Conservation (phyloP, 2,329 filamentous ascomycete species). For the Phoma sp. region DNA sequence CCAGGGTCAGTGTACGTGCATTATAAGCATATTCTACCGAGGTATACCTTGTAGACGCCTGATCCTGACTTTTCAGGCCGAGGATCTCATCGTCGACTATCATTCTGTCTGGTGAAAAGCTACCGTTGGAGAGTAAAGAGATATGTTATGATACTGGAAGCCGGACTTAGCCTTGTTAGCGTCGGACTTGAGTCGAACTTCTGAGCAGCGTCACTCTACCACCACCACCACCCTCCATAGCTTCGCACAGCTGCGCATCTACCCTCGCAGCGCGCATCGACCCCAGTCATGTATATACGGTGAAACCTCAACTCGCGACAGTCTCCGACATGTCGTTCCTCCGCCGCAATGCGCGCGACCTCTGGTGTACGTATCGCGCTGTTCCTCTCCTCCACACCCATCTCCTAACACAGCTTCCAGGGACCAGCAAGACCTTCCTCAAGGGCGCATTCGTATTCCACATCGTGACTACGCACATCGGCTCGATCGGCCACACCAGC, state of each 20-base stretch:
- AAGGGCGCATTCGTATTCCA: constrained; percentile 39
- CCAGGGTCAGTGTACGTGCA: not conserved
- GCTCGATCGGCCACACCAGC: constrained; percentile 63
- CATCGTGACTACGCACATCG: constrained; percentile 59
- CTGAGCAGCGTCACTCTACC: constrained; percentile 3
- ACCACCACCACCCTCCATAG: not conserved
- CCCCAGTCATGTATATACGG: constrained; percentile 7
- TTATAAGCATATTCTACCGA: not conserved
- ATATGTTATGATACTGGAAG: not conserved
- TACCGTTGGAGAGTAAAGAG: too few species aligned
- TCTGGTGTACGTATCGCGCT: constrained; percentile 7
- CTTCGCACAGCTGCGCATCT: not conserved
- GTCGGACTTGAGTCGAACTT: constrained; percentile 11
- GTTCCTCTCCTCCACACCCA: not conserved
- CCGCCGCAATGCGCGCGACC: constrained; percentile 8
- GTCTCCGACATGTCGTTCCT: constrained; percentile 8
- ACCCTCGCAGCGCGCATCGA: not conserved
- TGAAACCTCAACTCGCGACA: not conserved
- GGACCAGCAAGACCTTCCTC: constrained; percentile 15
- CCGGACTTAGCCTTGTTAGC: constrained; percentile 32
- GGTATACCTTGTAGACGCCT: constrained; percentile 27
- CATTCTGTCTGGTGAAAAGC: constrained; percentile 12
- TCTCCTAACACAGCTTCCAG: constrained; percentile 12
- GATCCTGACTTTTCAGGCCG: constrained; percentile 23
- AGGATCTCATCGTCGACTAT: constrained; percentile 25